Evolutionary conservation across 768 basidiomycete species (phyloP).

Genomic region (Phanerodontia chrysosporium): DNA sequence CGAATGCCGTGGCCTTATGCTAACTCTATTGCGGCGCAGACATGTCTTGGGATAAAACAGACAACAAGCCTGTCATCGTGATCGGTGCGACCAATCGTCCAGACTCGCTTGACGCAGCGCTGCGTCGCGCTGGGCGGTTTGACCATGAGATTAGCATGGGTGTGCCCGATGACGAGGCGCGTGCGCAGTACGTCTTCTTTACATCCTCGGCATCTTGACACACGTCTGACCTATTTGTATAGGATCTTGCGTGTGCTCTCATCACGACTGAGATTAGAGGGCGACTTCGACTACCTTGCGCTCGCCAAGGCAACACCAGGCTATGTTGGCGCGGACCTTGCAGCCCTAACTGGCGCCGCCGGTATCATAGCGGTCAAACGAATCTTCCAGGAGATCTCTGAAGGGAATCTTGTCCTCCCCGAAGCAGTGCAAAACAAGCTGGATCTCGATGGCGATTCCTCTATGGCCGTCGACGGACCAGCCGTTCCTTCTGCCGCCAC

Average conservation of each 20-base stretch:
- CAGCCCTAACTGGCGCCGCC: constrained; percentile 87
- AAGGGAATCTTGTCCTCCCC: constrained; percentile 57
- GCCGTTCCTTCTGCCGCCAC: not conserved
- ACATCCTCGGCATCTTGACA: not conserved
- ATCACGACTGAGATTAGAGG: constrained; percentile 76
- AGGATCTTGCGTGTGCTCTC: constrained; percentile 89
- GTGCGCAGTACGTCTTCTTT: constrained; percentile 67
- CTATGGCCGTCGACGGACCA: constrained; percentile 35
- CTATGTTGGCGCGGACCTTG: constrained; percentile 93
- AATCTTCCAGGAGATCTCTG: constrained; percentile 73
- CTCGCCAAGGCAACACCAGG: constrained; percentile 95
- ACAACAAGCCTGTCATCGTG: constrained; percentile 88
- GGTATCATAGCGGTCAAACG: constrained; percentile 96
- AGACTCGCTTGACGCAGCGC: constrained; percentile 89
- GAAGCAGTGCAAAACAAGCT: constrained; percentile 25
- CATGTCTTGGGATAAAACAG: constrained; percentile 91
- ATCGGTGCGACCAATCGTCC: constrained; percentile 97
- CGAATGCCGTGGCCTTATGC: not conserved
- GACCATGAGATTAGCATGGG: constrained; percentile 98
- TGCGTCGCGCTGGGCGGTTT: constrained; percentile 90
- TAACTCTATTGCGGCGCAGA: constrained; percentile 42
- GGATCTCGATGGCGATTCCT: constrained; percentile 20
- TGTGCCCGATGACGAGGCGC: constrained; percentile 87
- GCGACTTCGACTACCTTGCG: constrained; percentile 80
- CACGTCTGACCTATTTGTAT: not conserved